Evolutionary conservation across 225 moss, liverwort and hornwort species (phyloP).

Genomic region (Climacium dendroides): DNA sequence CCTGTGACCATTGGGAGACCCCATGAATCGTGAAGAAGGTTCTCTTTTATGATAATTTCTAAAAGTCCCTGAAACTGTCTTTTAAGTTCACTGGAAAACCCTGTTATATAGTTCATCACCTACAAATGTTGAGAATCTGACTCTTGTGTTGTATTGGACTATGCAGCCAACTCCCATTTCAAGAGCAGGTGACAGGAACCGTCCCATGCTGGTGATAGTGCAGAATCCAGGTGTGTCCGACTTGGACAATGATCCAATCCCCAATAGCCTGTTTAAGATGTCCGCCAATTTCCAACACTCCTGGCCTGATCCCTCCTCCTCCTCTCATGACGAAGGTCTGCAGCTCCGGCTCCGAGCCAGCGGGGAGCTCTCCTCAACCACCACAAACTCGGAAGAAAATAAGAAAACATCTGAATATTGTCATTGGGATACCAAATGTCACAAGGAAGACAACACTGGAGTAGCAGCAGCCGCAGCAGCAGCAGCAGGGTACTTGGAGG

Average conservation of each 20-base stretch:
- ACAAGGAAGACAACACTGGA: background rate
- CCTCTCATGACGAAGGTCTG: conserved; percentile 12
- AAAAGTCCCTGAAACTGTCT: background rate
- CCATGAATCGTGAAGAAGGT: background rate
- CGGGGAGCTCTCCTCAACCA: background rate
- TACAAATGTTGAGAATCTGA: background rate
- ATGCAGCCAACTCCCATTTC: conserved; percentile 61
- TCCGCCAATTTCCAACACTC: conserved; percentile 20
- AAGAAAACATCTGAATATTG: background rate
- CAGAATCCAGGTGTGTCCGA: conserved; percentile 70
- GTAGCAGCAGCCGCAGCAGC: background rate
- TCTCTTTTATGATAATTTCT: background rate
- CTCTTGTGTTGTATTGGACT: background rate
- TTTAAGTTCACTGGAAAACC: background rate
- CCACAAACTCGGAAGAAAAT: background rate
- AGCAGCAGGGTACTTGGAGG: conserved; percentile 10
- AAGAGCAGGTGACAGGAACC: conserved; percentile 26
- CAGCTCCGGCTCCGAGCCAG: conserved; percentile 10
- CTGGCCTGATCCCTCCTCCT: conserved; percentile 25
- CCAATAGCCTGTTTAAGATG: background rate
- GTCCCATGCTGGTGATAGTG: conserved; percentile 73
- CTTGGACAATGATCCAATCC: conserved; percentile 12
- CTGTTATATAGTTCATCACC: background rate
- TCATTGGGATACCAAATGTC: background rate
- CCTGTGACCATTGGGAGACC: background rate